Conservation (phyloP, 1,284 basidiomycete genomes). For the Ustilago esculenta region DNA sequence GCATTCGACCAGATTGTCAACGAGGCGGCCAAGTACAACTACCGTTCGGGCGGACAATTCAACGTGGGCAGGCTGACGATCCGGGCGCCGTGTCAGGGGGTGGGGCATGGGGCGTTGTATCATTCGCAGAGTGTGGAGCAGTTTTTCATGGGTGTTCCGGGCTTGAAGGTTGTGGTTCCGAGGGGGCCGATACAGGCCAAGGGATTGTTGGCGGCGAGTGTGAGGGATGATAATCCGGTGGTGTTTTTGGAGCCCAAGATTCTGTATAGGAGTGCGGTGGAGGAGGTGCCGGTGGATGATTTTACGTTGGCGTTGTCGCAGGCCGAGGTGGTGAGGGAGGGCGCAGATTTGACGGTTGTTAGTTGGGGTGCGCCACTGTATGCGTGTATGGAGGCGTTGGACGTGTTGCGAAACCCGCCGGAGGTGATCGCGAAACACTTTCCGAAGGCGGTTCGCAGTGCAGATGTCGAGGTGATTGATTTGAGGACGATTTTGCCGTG, state of each 20-base stretch:
- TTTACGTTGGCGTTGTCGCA: conserved; percentile 80
- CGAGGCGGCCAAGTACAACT: conserved; percentile 92
- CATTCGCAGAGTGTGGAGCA: conserved; percentile 95
- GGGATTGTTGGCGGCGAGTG: conserved; percentile 82
- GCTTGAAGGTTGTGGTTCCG: conserved; percentile 91
- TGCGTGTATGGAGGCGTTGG: conserved; percentile 82
- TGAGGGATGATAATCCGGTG: conserved; percentile 90
- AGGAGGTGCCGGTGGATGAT: conserved; percentile 90
- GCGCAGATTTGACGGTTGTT: conserved; percentile 84
- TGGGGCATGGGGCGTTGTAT: conserved; percentile 76
- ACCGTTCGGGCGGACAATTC: conserved; percentile 85
- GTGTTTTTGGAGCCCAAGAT: conserved; percentile 95
- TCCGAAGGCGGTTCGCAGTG: conserved; percentile 75
- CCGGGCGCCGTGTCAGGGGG: conserved; percentile 71
- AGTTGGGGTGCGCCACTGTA: conserved; percentile 93
- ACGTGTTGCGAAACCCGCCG: conserved; percentile 76
- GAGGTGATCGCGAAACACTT: conserved; percentile 75
- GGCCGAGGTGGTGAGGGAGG: conserved; percentile 79
- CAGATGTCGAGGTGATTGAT: conserved; percentile 88
- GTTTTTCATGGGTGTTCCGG: conserved; percentile 84
- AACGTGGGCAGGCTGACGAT: conserved; percentile 86
- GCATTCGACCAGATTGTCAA: conserved; percentile 79
- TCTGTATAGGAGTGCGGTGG: conserved; percentile 85
- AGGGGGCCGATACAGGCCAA: conserved; percentile 94
- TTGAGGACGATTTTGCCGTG: conserved; percentile 88